These are phyloP conservation scores for Stachybotrys chartarum DNA, from an alignment of 2,329 filamentous ascomycete genomes.

Conservation along the genomic window DNA sequence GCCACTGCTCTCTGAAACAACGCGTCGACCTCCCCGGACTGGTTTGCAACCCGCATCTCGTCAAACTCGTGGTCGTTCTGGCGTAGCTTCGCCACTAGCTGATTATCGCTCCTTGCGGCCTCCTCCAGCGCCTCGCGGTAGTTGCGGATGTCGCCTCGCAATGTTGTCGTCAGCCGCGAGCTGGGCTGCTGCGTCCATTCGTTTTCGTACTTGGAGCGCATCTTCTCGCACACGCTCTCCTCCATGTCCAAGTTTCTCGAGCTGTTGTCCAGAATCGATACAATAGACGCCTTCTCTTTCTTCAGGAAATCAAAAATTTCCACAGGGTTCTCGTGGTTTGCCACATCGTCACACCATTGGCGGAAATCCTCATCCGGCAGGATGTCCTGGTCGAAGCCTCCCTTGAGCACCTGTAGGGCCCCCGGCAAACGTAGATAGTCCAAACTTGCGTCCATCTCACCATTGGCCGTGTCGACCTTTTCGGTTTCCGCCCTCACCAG, in stretches of 20 bases:
- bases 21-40: constrained; percentile 78
- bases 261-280: constrained; percentile 67
- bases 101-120: constrained; percentile 76
- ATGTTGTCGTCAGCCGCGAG: constrained; percentile 76
- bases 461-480: constrained; percentile 83
- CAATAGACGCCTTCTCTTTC: constrained; percentile 68
- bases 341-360: constrained; percentile 89
- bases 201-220: constrained; percentile 91
- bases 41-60: constrained; percentile 86
- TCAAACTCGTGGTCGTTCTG: constrained; percentile 87
- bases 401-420: constrained; percentile 85
- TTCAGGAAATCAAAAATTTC: constrained; percentile 73
- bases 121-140: constrained; percentile 88
- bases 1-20: constrained; percentile 83
- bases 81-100: constrained; percentile 74
- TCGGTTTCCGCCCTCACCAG: constrained; percentile 89
- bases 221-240: constrained; percentile 97
- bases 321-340: constrained; percentile 73
- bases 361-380: constrained; percentile 85
- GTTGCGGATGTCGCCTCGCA: constrained; percentile 79
- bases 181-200: constrained; percentile 99
- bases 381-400: constrained; percentile 84
- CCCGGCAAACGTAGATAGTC: constrained; percentile 89
- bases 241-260: constrained; percentile 92
- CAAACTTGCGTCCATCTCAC: constrained; percentile 91